Evolutionary conservation across 1,284 basidiomycete genomes (phyloP), one percentile per base, ranked within the genome.

Genomic region (Pseudozyma sp.): DNA sequence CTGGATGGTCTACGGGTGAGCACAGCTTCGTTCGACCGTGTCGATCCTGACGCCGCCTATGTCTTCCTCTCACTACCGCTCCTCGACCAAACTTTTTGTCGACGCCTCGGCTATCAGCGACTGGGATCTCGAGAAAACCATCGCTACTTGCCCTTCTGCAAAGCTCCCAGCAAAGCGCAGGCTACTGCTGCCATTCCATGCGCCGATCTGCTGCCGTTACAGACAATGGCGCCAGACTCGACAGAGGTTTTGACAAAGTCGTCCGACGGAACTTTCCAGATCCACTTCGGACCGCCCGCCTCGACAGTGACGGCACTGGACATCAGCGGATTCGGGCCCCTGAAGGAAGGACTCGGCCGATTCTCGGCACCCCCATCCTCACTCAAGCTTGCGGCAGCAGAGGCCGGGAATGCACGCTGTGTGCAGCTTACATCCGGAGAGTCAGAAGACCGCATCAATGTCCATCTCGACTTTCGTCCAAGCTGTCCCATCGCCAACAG

Each of bases 201-300:
- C 35, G 47, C 56, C 14, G 24, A 30, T 10, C 24, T 68, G 14
- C 11, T 37, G 34, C 57, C 46, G 5, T 19, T 68, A 2, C 39
- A 42, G 11, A 29, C 52, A 33, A 34, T 73, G 4, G 35, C 40
- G 3, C 11, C 60, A 31, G 40, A 51, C 16, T 59, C 65, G 16
- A 49, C 55, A 7, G 53, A 73, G 29, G 45, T 68, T 3, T 2
- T 73, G 19, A 61, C 53, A 9, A 35, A 56, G 13, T 47, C 39
- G 3, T 35, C 53, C 5, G 31, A 33, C 13, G 65, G 60, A 14
- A 37, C 5, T 1, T 19, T 60, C 4, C 34, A 63, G 11, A 45
- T 73, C 29, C 69, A 73, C 30, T 53, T 73, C n/a, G 65, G 60
- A 10, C 69, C 58, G 8, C 69, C 69, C 5, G 64, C 65, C 3